phyloP scores from a whole-genome alignment of 768 basidiomycete species.

The Royoungia palumana region DNA sequence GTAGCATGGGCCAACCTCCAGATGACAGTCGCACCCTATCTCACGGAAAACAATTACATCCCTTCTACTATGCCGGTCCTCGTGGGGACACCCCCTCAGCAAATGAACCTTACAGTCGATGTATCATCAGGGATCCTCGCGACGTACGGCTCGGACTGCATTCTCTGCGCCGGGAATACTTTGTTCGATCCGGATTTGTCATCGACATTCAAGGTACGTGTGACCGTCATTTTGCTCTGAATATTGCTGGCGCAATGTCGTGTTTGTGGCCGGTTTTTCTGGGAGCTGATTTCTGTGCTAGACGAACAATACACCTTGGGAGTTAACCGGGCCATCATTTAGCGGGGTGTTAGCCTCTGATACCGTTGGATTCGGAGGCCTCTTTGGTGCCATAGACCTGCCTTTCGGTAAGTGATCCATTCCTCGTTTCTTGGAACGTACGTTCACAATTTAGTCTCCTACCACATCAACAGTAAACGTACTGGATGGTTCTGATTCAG shows the following conservation, averaged over 20 bases:
- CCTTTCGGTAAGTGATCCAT: conserved; percentile 13
- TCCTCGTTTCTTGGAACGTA: background rate
- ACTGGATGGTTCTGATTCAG: conserved; percentile 17
- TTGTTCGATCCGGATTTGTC: conserved; percentile 23
- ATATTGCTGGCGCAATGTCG: background rate
- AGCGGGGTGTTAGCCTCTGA: conserved; percentile 17
- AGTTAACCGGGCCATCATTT: conserved; percentile 12
- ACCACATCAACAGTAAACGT: conserved; percentile 18
- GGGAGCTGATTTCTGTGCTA: background rate
- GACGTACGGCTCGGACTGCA: conserved; percentile 21
- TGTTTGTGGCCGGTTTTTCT: background rate
- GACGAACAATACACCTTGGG: conserved; percentile 19
- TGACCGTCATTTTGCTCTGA: background rate
- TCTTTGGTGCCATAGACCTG: conserved; percentile 12
- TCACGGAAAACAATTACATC: conserved; percentile 8
- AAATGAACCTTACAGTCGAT: conserved; percentile 24
- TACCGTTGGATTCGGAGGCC: conserved; percentile 19
- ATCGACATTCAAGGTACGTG: conserved; percentile 24
- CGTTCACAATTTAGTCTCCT: background rate
- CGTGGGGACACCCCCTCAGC: conserved; percentile 28
- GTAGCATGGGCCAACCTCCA: conserved; percentile 27
- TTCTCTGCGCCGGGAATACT: conserved; percentile 23
- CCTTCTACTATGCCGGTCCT: conserved; percentile 19
- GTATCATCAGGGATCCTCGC: conserved; percentile 11
- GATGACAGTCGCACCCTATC: conserved; percentile 18